phyloP scores from a whole-genome alignment of 148 eudicot species.

The Spergularia bocconei region DNA sequence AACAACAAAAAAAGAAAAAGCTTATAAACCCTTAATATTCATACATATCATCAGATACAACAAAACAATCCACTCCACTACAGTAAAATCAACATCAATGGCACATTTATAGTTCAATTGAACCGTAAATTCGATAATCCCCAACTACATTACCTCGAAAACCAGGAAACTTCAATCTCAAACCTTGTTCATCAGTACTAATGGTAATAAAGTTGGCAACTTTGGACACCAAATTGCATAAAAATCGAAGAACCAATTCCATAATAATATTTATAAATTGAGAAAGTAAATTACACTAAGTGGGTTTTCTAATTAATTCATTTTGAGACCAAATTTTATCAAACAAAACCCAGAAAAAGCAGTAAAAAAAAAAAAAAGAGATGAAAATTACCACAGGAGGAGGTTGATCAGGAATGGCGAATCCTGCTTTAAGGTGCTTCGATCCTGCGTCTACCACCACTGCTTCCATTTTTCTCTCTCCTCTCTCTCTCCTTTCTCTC shows the following conservation, averaged over 20 bases:
- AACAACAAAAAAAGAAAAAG: not conserved
- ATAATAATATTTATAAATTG: not conserved
- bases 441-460: slow-evolving; percentile 88
- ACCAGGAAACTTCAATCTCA: too few species aligned
- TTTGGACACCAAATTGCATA: not conserved
- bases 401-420: slow-evolving; percentile 91
- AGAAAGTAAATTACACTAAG: not conserved
- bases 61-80: not conserved
- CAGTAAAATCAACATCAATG: not conserved
- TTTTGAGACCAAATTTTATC: not conserved
- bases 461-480: slow-evolving; percentile 63
- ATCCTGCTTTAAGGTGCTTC: slow-evolving; percentile 88
- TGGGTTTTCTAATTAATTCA: not conserved
- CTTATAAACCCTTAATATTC: not conserved
- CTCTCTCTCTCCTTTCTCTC: slow-evolving; percentile 1
- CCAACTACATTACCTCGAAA: not conserved
- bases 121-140: not conserved
- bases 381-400: slow-evolving; percentile 61
- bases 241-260: not conserved
- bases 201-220: not conserved
- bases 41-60: not conserved
- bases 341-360: not conserved
- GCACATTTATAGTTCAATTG: not conserved
- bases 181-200: not conserved
- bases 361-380: not conserved